These are phyloP conservation scores for Aphanomyces invadans DNA, from an alignment of 352 stramenopile genomes.

Conservation along the genomic window DNA sequence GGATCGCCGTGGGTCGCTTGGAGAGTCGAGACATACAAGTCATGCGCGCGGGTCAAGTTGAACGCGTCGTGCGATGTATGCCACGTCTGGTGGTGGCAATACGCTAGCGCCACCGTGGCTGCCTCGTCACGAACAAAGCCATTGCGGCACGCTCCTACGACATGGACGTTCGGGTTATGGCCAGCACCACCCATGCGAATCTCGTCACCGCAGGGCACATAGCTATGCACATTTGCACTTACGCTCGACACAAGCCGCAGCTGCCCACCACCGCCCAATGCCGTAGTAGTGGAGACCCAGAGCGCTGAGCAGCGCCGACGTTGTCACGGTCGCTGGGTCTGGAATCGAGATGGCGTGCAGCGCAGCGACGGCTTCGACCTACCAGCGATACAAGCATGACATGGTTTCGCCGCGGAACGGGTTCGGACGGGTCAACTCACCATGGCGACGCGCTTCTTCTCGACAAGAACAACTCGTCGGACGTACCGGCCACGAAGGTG, in stretches of 20 bases:
- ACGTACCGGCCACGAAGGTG: conserved; percentile 3
- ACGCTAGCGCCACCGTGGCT: conserved; percentile 34
- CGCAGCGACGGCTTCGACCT: neutral
- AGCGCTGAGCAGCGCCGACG: conserved; percentile 34
- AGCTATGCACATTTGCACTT: neutral
- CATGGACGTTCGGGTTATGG: neutral
- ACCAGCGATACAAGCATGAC: no score
- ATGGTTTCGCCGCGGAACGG: no score
- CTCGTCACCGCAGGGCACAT: neutral
- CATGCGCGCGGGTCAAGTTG: conserved; percentile 41
- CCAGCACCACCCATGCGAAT: no score
- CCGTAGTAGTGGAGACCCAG: conserved; percentile 40
- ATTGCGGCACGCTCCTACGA: neutral
- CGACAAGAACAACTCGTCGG: neutral
- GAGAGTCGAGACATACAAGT: conserved; percentile 38
- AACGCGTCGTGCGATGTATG: conserved; percentile 46
- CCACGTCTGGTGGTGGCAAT: conserved; percentile 64
- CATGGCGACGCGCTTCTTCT: conserved; percentile 2
- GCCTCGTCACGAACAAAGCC: neutral
- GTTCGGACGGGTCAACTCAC: neutral
- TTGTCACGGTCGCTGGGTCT: conserved; percentile 7
- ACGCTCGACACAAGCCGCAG: conserved; percentile 44
- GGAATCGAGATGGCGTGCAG: neutral
- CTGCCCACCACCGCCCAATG: conserved; percentile 49
- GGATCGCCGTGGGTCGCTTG: conserved; percentile 30